Evolutionary conservation across 768 basidiomycete species (phyloP), one percentile per base, ranked within the genome.

Genomic region (Aureoboletus auriporus): DNA sequence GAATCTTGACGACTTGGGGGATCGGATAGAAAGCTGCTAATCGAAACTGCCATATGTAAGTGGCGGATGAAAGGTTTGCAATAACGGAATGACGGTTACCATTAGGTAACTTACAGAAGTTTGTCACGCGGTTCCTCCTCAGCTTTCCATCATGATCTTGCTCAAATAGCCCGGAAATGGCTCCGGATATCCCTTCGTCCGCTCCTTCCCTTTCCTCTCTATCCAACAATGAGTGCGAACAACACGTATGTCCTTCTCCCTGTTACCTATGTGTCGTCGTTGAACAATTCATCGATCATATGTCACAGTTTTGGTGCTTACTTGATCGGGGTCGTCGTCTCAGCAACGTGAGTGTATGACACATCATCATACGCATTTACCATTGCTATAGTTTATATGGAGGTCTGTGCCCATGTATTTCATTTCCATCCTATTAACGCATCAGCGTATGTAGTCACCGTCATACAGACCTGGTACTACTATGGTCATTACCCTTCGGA

Each of bases 381-480:
- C 34, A 20, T 51, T 17, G 20, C n/a, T 13, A 29, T 30, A 82
- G 80, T 6, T 63, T 82, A 23, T 74, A 77, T 50, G 80, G 79
- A 67, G 75, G 80, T 79, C 41, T 1, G 67, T 56, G 20, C 6
- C 14, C 12, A 3, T 23, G 14, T 33, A 11, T 14, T 30, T 56
- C 39, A 43, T 50, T 29, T 39, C 33, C 35, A 5, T n/a, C 16
- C n/a, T 16, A 31, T 55, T 29, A 51, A 64, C 10, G 9, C 28
- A 31, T 39, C 7, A 35, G 0, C 34, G 20, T 23, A 23, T 23
- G 20, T 38, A 83, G 82, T 83, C 17, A 81, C 81, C 12, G 68
- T 71, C 48, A 69, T 83, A 12, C 82, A 83, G 60, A 71, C 75
- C 2, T 81, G 72, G 71, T 82, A 76, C 54, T 83, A 82, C 58